These are phyloP conservation scores for Cercospora sesami DNA, from an alignment of 2,329 filamentous ascomycete species.

Conservation along the genomic window DNA sequence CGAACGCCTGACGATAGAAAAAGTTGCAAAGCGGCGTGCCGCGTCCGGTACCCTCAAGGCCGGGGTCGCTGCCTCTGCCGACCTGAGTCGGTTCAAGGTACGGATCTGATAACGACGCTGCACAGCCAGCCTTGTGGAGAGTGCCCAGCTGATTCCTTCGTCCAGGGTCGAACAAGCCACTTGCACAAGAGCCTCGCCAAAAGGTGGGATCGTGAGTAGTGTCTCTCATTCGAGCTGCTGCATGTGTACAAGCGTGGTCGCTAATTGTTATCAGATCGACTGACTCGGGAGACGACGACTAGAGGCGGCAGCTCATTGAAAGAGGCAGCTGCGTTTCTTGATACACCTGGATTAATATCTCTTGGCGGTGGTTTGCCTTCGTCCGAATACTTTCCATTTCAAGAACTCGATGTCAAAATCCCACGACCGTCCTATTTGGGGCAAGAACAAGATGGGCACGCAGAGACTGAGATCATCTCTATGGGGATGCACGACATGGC, in stretches of 20 bases:
- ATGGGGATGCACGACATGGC: constrained; percentile 83
- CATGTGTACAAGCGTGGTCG: background rate
- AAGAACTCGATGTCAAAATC: constrained; percentile 72
- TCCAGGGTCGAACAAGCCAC: constrained; percentile 59
- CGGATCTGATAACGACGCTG: constrained; percentile 6
- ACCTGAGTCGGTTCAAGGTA: constrained; percentile 70
- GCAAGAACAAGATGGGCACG: constrained; percentile 63
- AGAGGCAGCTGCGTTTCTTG: constrained; percentile 73
- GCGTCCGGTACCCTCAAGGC: constrained; percentile 72
- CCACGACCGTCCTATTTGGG: constrained; percentile 65
- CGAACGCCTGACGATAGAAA: constrained; percentile 62
- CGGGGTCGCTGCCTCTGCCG: constrained; percentile 72
- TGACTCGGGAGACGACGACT: constrained; percentile 56
- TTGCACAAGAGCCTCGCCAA: constrained; percentile 71
- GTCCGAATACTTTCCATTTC: constrained; percentile 88
- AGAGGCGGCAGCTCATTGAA: constrained; percentile 67
- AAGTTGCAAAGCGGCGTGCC: constrained; percentile 66
- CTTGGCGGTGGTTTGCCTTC: constrained; percentile 90
- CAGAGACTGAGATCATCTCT: constrained; percentile 60
- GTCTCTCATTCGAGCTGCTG: background rate
- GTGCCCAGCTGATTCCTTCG: constrained; percentile 7
- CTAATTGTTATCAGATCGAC: constrained; percentile 39
- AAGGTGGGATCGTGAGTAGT: constrained; percentile 75
- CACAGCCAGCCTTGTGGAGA: background rate
- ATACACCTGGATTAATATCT: constrained; percentile 81